A percentile compares a stretch with the other conserved stretches of the same genome.
Conservation (phyloP, 1,139 yeast genomes). For the Magnusiomyces tetraspermus region DNA sequence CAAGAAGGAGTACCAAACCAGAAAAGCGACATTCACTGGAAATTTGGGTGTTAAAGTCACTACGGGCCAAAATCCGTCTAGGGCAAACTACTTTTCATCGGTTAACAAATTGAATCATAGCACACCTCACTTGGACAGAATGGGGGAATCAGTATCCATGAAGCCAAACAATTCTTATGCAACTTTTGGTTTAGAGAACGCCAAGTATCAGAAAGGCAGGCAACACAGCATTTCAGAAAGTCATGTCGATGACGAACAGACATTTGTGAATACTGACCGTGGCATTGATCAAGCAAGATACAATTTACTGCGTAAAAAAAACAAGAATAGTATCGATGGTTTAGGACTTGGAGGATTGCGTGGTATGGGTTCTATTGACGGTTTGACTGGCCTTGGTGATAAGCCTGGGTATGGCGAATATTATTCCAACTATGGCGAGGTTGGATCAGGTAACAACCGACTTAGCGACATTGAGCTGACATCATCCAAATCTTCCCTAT, state of each 20-base stretch:
- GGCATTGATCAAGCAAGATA: background rate
- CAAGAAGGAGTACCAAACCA: background rate
- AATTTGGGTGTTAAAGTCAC: background rate
- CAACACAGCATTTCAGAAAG: background rate
- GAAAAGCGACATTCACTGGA: conserved; percentile 1
- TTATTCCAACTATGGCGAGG: background rate
- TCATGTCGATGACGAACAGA: background rate
- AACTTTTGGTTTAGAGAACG: no score
- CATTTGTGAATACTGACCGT: background rate
- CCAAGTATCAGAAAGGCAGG: no score
- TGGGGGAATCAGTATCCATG: no score
- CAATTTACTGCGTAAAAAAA: no score
- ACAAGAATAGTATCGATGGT: background rate
- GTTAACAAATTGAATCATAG: no score
- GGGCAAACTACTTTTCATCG: background rate
- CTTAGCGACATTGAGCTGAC: background rate
- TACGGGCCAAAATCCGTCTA: background rate
- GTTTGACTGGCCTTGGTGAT: background rate
- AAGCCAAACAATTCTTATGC: no score
- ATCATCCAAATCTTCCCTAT: no score
- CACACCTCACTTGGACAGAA: no score
- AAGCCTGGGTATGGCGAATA: background rate
- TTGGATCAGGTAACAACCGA: background rate
- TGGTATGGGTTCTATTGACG: background rate
- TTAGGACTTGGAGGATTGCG: background rate